Base-by-base conservation (phyloP, 1,139 yeast species). In the Protomyces pachydermus region DNA sequence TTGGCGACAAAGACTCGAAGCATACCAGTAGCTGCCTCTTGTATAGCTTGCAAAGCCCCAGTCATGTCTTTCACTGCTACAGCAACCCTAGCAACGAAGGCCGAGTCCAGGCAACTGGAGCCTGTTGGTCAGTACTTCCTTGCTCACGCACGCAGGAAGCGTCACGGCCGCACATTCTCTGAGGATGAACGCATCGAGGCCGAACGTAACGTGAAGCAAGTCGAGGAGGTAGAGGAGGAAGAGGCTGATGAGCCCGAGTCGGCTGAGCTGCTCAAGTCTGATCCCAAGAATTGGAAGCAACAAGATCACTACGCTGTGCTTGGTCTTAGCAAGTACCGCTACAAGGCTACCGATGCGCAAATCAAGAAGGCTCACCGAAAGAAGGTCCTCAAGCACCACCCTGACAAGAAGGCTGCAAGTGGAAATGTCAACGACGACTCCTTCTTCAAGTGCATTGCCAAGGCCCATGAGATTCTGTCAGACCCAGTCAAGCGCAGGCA, bases 161-260 rank as follows among this genome's bases (percentile, higher is more conserved):
- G 91, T 71, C 86, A 97, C 79, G 97, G 97, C 77, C 97, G 96
- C 79, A 90, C 98, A 66, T 93, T 97, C 97, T 90, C 97, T 63
- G 98, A 95, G 78, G 93, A 84, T 74, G 98, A 93, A 79, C 86
- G 88, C 76, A 80, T 91, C 71, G 96, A 91, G 81, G 97, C 97
- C 67, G 95, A 87, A 76, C 86, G 85, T 78, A 89, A 89, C 77
- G 96, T 89, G 73, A 82, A 83, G 73, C 79, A 79, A 68, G 84
- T 86, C 67, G 95, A 88, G 73, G 86, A 83, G 70, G 91, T 85
- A 69, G 95, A 85, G 65, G 82, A 85, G 70, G 91, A 88, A 62
- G 83, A 84, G 69, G 88, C 87, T 71, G 96, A 89, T 74, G 86
- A 84, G 70, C 91, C 86, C 69, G 91, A 88, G 68, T 82, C 80